A percentile compares a stretch with the other conserved stretches of the same genome.
phyloP scores from a whole-genome alignment of 2,329 filamentous ascomycete genomes.

The Ascochyta fabae region DNA sequence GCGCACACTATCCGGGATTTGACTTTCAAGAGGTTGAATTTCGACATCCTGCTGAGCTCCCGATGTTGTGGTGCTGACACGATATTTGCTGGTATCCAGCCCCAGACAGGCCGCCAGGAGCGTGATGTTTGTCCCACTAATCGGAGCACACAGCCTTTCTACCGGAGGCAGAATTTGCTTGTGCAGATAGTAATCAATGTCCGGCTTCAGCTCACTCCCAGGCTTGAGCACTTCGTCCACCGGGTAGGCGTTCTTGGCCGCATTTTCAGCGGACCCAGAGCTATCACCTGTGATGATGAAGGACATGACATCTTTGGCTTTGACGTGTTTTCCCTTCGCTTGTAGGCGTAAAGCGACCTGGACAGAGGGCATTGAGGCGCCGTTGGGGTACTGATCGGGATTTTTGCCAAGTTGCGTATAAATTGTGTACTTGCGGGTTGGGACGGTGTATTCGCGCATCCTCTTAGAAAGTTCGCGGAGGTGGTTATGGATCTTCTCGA shows the following conservation, averaged over 20 bases:
- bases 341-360: slow-evolving; percentile 92
- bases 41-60: slow-evolving; percentile 52
- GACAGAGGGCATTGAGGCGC: slow-evolving; percentile 93
- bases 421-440: slow-evolving; percentile 90
- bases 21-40: slow-evolving; percentile 90
- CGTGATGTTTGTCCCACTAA: slow-evolving; percentile 87
- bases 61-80: slow-evolving; percentile 66
- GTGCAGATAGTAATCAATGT: slow-evolving; percentile 97
- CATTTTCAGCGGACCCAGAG: slow-evolving; percentile 68
- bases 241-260: slow-evolving; percentile 88
- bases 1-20: slow-evolving; percentile 88
- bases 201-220: slow-evolving; percentile 77
- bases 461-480: slow-evolving; percentile 81
- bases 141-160: slow-evolving; percentile 95
- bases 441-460: slow-evolving; percentile 82
- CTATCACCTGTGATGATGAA: slow-evolving; percentile 84
- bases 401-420: slow-evolving; percentile 96
- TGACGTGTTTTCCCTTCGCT: slow-evolving; percentile 82
- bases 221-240: slow-evolving; percentile 83
- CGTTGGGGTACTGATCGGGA: slow-evolving; percentile 92
- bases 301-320: slow-evolving; percentile 93
- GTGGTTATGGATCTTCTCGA: slow-evolving; percentile 92
- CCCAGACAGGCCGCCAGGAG: slow-evolving; percentile 92
- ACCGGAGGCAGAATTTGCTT: slow-evolving; percentile 99
- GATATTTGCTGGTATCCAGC: slow-evolving; percentile 87